A percentile compares a stretch with the other conserved stretches of the same genome.
These are phyloP conservation scores for Rickenella mellea DNA, from an alignment of 768 basidiomycete genomes.

Conservation along the genomic window DNA sequence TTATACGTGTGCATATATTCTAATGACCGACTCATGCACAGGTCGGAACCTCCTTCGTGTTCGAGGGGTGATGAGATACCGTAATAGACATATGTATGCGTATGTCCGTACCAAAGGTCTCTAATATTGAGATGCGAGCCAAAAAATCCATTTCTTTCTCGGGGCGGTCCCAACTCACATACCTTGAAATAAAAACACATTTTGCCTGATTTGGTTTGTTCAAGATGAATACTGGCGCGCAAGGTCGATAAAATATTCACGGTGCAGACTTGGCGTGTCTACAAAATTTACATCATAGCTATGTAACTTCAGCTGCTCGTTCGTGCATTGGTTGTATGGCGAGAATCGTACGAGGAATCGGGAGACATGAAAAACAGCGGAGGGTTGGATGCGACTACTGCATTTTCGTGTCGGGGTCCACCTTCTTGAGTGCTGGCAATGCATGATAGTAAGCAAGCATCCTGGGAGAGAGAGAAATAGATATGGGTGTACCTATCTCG, in stretches of 20 bases:
- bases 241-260: neutral
- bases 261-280: too few relatives aligned
- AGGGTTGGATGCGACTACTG: neutral
- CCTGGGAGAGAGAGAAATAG: neutral
- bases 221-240: too few relatives aligned
- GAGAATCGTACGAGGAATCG: neutral
- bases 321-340: neutral
- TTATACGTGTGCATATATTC: neutral
- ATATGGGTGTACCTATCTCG: constrained; percentile 47
- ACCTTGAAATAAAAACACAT: neutral
- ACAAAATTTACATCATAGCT: neutral
- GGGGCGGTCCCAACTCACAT: neutral
- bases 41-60: constrained; percentile 68
- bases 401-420: neutral
- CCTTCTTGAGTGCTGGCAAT: neutral
- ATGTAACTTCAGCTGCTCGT: neutral
- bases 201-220: neutral
- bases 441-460: neutral
- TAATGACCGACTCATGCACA: constrained; percentile 12
- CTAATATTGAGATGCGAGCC: neutral
- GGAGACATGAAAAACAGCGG: neutral
- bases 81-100: neutral
- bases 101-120: neutral
- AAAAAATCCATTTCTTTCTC: too few relatives aligned
- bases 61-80: constrained; percentile 36